Conservation (phyloP, 2,329 filamentous ascomycete genomes). For the Verticillium dahliae region DNA sequence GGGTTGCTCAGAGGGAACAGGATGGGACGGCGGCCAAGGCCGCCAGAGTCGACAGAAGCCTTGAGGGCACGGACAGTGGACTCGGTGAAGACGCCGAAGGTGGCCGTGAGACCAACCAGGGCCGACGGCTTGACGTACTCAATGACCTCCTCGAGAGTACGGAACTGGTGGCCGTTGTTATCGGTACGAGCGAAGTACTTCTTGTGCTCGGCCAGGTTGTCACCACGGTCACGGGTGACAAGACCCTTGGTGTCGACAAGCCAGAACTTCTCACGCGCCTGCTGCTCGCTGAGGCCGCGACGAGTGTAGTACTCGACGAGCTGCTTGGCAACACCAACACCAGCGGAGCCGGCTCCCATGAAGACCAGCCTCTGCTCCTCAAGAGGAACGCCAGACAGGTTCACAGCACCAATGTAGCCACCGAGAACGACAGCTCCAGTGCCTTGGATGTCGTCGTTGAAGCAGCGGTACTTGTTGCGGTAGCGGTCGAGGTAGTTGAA, state of each 20-base stretch:
- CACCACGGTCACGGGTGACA: constrained; percentile 86
- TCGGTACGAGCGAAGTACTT: constrained; percentile 62
- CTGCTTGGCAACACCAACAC: constrained; percentile 96
- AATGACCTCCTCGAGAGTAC: constrained; percentile 81
- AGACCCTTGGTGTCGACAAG: constrained; percentile 96
- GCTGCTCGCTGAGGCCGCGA: constrained; percentile 80
- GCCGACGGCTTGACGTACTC: constrained; percentile 94
- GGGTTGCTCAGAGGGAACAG: constrained; percentile 97
- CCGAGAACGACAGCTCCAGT: constrained; percentile 92
- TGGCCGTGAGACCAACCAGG: constrained; percentile 88
- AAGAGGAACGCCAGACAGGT: constrained; percentile 75
- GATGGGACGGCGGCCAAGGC: constrained; percentile 71
- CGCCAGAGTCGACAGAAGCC: constrained; percentile 54
- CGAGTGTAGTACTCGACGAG: constrained; percentile 95
- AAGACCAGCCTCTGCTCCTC: constrained; percentile 94
- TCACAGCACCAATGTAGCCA: constrained; percentile 67
- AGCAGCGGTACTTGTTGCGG: constrained; percentile 83
- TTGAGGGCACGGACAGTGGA: constrained; percentile 69
- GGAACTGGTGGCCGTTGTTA: constrained; percentile 63
- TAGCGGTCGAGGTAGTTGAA: constrained; percentile 92
- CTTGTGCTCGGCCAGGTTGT: constrained; percentile 88
- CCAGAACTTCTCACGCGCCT: constrained; percentile 88
- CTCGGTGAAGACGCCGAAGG: constrained; percentile 90
- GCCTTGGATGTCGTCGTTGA: constrained; percentile 98
- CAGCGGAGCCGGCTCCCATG: constrained; percentile 90